A percentile compares a stretch with the other conserved stretches of the same genome.
phyloP scores from a whole-genome alignment of 2,329 filamentous ascomycete species.

The Tolypocladium cylindrosporum region DNA sequence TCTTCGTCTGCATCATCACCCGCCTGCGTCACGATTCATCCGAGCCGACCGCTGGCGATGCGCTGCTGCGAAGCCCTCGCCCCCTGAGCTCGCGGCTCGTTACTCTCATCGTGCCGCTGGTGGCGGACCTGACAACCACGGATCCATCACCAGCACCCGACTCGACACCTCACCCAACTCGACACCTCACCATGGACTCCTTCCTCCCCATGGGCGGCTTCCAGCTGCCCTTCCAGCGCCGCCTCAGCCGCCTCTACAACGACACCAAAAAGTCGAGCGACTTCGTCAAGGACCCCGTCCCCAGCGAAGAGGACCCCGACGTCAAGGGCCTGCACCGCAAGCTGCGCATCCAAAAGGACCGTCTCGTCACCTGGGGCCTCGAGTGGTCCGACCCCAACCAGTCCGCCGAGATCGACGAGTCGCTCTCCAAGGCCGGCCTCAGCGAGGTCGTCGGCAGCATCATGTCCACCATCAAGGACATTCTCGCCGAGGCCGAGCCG shows the following conservation, averaged over 20 bases:
- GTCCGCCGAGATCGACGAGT: constrained; percentile 60
- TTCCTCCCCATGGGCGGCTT: constrained; percentile 41
- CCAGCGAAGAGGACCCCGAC: constrained; percentile 56
- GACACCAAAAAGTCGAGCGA: constrained; percentile 73
- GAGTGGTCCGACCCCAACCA: constrained; percentile 69
- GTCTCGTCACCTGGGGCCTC: constrained; percentile 68
- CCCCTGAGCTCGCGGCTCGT: background rate
- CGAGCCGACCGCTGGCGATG: background rate
- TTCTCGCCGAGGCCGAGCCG: constrained; percentile 64
- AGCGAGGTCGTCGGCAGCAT: constrained; percentile 71
- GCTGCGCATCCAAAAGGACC: constrained; percentile 70
- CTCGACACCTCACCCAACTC: background rate
- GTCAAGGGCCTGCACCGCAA: constrained; percentile 65
- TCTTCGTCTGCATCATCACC: background rate
- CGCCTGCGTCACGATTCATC: background rate
- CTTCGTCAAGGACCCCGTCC: constrained; percentile 56
- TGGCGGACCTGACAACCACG: background rate
- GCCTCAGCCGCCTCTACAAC: constrained; percentile 64
- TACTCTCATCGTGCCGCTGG: background rate
- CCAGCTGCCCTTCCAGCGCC: constrained; percentile 48
- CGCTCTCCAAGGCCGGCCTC: constrained; percentile 61
- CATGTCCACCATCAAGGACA: constrained; percentile 72
- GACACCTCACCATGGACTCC: constrained; percentile 33
- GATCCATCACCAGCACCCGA: background rate
- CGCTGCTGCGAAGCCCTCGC: background rate